A percentile compares a stretch with the other conserved stretches of the same genome.
These are phyloP conservation scores for Skeletonema menzelii DNA, from an alignment of 108 stramenopile genomes.

Conservation along the genomic window DNA sequence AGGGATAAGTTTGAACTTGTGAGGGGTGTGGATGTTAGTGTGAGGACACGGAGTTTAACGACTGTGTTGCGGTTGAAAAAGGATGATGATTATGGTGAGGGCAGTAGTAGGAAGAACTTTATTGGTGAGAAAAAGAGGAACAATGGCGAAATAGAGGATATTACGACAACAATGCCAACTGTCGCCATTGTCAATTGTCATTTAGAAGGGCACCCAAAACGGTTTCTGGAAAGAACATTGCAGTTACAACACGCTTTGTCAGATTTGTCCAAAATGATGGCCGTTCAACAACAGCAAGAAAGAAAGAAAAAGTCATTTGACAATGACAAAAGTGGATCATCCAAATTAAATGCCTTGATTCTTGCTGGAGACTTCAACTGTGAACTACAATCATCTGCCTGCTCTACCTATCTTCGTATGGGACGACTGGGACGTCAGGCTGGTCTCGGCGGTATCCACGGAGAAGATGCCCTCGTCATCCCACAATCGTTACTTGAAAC, in stretches of 20 bases:
- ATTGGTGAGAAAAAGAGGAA: background rate
- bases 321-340: background rate
- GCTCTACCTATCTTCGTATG: conserved; percentile 49
- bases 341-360: conserved; percentile 37
- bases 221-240: conserved; percentile 39
- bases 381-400: conserved; percentile 56
- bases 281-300: background rate
- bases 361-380: conserved; percentile 59
- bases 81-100: background rate
- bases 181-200: conserved; percentile 55
- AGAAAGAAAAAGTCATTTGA: background rate
- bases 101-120: background rate
- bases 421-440: conserved; percentile 45
- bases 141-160: background rate
- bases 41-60: conserved; percentile 30
- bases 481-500: conserved; percentile 45
- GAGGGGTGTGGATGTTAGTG: conserved; percentile 6
- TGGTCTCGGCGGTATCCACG: conserved; percentile 49
- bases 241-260: conserved; percentile 51
- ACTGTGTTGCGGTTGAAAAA: conserved; percentile 28
- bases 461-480: conserved; percentile 36
- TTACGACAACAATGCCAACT: conserved; percentile 10
- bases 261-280: conserved; percentile 35
- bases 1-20: conserved; percentile 28
- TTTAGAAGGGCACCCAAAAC: conserved; percentile 51